Evolutionary conservation across 2,329 filamentous ascomycete genomes (phyloP), one percentile per base, ranked within the genome.

Genomic region (Fusarium austroafricanum): DNA sequence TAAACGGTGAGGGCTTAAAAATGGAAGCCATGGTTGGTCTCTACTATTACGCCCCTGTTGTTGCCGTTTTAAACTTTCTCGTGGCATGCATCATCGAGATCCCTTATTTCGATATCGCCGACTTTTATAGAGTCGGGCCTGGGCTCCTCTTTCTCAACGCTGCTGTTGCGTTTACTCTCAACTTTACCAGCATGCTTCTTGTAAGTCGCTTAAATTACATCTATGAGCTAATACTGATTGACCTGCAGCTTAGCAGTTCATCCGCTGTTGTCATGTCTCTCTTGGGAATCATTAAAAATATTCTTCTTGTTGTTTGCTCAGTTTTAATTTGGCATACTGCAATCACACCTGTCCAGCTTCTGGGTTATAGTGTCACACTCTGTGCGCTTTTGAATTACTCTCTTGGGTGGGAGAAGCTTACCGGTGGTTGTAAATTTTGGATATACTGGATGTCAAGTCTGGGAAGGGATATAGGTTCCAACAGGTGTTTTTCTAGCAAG

Each of bases 11-110:
- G 17, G 61, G 67, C 0, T 45, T 68, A 43, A 50, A 62, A 26
- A 68, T 69, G 67, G 53, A 69, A 8, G 56, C 67, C 2, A 51
- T 69, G 45, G 65, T 68, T 15, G 58, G 67, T 1, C 57, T 69
- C 0, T 69, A 69, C 17, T 69, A 69, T 5, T 66, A 61, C 8
- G 65, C 65, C 0, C 67, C 67, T 5, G 38, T 63, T 6, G 58
- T 60, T 10, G 56, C 60, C 6, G 9, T 35, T 3, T 42, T 63
- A 6, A 63, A 63, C 6, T 21, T 63, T 1, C 14, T 47, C 4
- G 58, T 63, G 10, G 60, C 60, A 0, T 39, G 23, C 2, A 15
- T 49, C 7, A 49, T 63, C 10, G 60, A 63, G 4, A 21, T 61
- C 11, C 60, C 60, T 0, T 21, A 54, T 18, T 63, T 63, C 15